These are phyloP conservation scores for Colletotrichum orbiculare DNA, from an alignment of 2,329 filamentous ascomycete genomes.

Conservation along the genomic window DNA sequence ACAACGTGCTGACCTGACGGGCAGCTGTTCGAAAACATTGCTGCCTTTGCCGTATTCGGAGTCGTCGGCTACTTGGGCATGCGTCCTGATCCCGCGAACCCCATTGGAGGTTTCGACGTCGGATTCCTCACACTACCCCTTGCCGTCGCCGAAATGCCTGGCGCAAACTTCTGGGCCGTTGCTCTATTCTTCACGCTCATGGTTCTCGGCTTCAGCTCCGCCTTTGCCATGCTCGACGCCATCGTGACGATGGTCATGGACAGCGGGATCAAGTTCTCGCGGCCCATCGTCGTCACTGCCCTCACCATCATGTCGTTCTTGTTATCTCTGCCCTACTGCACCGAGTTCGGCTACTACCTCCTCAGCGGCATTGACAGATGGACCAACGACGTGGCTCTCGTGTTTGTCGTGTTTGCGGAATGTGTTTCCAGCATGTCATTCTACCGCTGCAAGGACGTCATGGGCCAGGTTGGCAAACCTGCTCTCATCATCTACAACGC, in stretches of 20 bases:
- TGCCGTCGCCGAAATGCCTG: slow-evolving; percentile 67
- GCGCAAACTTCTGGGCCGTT: slow-evolving; percentile 68
- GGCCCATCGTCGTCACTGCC: slow-evolving; percentile 60
- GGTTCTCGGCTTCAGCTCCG: slow-evolving; percentile 67
- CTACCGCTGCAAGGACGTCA: slow-evolving; percentile 62
- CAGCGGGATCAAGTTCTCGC: slow-evolving; percentile 57
- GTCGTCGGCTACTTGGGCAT: slow-evolving; percentile 60
- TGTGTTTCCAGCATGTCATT: slow-evolving; percentile 63
- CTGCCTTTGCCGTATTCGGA: slow-evolving; percentile 62
- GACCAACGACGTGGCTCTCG: slow-evolving; percentile 65
- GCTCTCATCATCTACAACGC: slow-evolving; percentile 59
- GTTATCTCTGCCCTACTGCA: slow-evolving; percentile 66
- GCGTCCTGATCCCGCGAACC: slow-evolving; percentile 49
- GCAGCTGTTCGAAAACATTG: slow-evolving; percentile 63
- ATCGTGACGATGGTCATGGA: slow-evolving; percentile 65
- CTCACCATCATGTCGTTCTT: slow-evolving; percentile 63
- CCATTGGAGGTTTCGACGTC: slow-evolving; percentile 65
- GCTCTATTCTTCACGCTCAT: slow-evolving; percentile 68
- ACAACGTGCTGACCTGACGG: too few species aligned
- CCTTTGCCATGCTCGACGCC: slow-evolving; percentile 69
- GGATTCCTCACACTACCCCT: slow-evolving; percentile 69
- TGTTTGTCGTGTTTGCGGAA: slow-evolving; percentile 66
- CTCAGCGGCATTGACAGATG: slow-evolving; percentile 65
- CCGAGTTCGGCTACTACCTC: slow-evolving; percentile 67
- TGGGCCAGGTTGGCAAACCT: slow-evolving; percentile 54